These are phyloP conservation scores for Populus simonii DNA, from an alignment of 345 rosid genomes.

Conservation along the genomic window DNA sequence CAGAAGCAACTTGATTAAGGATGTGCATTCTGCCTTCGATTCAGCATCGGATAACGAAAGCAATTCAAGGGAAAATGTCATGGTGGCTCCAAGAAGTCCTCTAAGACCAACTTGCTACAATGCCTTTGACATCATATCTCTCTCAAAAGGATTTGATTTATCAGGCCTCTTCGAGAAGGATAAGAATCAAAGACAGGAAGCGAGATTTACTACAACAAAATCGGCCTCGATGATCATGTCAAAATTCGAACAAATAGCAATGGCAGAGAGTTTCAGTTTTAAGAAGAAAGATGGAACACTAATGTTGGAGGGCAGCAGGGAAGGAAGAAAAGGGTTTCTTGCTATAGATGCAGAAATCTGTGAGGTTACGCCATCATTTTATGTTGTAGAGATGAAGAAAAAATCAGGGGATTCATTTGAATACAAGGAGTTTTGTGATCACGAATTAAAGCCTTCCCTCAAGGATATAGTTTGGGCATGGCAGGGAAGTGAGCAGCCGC, in stretches of 20 bases:
- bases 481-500: slow-evolving; percentile 47
- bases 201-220: slow-evolving; percentile 54
- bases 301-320: slow-evolving; percentile 53
- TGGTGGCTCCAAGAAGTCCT: background rate
- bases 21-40: slow-evolving; percentile 45
- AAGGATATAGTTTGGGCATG: slow-evolving; percentile 91
- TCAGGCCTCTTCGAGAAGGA: slow-evolving; percentile 71
- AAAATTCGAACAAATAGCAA: slow-evolving; percentile 68
- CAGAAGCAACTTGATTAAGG: slow-evolving; percentile 29
- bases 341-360: slow-evolving; percentile 69
- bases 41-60: slow-evolving; percentile 7
- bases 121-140: slow-evolving; percentile 76
- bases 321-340: slow-evolving; percentile 84
- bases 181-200: slow-evolving; percentile 25
- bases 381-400: slow-evolving; percentile 76
- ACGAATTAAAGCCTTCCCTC: slow-evolving; percentile 66
- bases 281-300: slow-evolving; percentile 53
- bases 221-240: slow-evolving; percentile 63
- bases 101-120: slow-evolving; percentile 50
- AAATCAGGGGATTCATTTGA: slow-evolving; percentile 74
- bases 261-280: slow-evolving; percentile 45
- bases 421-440: slow-evolving; percentile 58
- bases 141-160: slow-evolving; percentile 71
- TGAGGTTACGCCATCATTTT: slow-evolving; percentile 68
- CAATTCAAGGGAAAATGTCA: background rate